These are phyloP conservation scores for Lentinus tigrinus DNA, from an alignment of 768 basidiomycete genomes.

Conservation along the genomic window DNA sequence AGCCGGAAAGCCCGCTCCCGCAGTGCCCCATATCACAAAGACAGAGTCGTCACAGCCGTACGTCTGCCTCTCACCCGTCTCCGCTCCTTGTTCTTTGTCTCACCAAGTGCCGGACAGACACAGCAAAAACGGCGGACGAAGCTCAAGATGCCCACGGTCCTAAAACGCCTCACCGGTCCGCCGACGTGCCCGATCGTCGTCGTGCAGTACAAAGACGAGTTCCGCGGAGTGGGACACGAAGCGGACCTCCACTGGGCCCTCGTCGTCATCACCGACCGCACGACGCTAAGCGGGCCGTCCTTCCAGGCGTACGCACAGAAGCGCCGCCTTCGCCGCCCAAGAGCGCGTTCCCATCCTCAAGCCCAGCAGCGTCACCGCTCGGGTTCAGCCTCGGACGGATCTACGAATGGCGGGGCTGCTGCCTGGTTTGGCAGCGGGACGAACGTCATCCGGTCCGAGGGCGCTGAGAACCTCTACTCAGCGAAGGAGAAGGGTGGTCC, in stretches of 20 bases:
- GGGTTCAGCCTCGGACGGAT: neutral
- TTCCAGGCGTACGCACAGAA: slow-evolving; percentile 19
- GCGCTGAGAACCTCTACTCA: neutral
- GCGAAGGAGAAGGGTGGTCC: neutral
- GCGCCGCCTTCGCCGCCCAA: neutral
- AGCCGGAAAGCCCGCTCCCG: neutral
- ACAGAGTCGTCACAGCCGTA: neutral
- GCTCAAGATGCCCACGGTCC: slow-evolving; percentile 13
- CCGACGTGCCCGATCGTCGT: slow-evolving; percentile 19
- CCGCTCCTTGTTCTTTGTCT: no score
- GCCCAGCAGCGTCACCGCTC: neutral
- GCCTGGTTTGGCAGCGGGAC: neutral
- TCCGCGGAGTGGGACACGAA: slow-evolving; percentile 15
- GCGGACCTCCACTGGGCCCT: slow-evolving; percentile 21
- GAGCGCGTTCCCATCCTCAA: neutral
- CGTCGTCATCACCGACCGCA: slow-evolving; percentile 15
- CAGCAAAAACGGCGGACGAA: neutral
- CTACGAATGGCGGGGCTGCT: neutral
- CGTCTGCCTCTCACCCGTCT: neutral
- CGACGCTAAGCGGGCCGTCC: slow-evolving; percentile 12
- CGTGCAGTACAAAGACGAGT: slow-evolving; percentile 20
- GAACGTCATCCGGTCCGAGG: neutral
- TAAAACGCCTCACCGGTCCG: slow-evolving; percentile 6
- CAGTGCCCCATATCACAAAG: neutral
- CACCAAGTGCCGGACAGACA: neutral